These are phyloP conservation scores for Epichloe aotearoae DNA, from an alignment of 2,329 filamentous ascomycete species.

Conservation along the genomic window DNA sequence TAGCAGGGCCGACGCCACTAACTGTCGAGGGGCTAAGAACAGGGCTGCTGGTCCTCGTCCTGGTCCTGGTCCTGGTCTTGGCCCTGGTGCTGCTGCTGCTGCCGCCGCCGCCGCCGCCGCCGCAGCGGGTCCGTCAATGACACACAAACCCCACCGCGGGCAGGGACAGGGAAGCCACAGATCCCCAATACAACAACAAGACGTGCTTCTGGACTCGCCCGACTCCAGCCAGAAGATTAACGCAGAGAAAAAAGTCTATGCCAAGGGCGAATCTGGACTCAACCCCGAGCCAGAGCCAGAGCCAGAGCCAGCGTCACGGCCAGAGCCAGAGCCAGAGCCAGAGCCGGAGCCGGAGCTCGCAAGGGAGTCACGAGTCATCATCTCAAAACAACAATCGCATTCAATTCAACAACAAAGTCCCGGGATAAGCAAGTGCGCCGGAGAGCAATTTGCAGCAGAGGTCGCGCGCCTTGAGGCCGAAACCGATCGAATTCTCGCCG, in stretches of 20 bases:
- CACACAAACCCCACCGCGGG: not conserved
- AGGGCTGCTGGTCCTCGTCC: not conserved
- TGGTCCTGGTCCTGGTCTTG: no score
- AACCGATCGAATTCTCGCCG: slow-evolving; percentile 33
- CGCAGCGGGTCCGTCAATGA: not conserved
- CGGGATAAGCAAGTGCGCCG: not conserved
- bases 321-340: not conserved
- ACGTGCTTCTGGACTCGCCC: not conserved
- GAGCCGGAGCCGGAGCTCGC: not conserved
- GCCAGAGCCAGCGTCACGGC: not conserved
- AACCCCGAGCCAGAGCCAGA: not conserved
- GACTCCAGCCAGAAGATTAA: not conserved
- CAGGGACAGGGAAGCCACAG: not conserved
- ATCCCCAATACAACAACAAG: not conserved
- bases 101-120: not conserved
- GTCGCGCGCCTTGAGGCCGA: slow-evolving; percentile 33
- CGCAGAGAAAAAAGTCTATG: not conserved
- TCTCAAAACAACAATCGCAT: not conserved
- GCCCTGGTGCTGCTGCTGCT: not conserved
- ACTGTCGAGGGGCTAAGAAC: no score
- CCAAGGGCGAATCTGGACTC: not conserved
- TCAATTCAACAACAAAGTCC: not conserved
- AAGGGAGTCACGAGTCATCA: not conserved
- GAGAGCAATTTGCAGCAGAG: slow-evolving; percentile 21
- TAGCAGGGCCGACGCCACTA: not conserved